phyloP scores from a whole-genome alignment of 495 filamentous ascomycete species.

The Tuber borchii region DNA sequence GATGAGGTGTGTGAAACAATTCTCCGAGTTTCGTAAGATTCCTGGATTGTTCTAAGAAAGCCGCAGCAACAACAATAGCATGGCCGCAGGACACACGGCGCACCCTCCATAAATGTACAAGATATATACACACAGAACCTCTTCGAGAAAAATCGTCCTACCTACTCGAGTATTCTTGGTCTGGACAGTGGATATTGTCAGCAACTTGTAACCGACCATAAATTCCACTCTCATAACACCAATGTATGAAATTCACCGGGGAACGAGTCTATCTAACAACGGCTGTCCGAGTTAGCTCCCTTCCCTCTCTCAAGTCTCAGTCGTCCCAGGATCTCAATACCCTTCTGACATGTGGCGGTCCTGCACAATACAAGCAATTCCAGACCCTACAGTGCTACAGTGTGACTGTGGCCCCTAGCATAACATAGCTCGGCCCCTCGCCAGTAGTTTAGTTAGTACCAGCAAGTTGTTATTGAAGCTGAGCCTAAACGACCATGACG shows the following conservation, averaged over 20 bases:
- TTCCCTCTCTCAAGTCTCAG: background rate
- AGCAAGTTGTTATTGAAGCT: background rate
- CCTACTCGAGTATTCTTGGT: background rate
- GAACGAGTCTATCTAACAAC: background rate
- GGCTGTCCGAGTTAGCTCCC: background rate
- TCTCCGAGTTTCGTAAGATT: slow-evolving; percentile 1
- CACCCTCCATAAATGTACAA: background rate
- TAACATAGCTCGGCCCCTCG: background rate
- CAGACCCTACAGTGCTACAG: background rate
- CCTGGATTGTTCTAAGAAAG: background rate
- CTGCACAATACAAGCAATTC: background rate
- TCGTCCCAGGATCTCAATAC: background rate
- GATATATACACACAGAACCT: background rate
- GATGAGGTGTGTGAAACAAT: background rate
- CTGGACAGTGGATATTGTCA: background rate
- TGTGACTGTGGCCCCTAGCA: background rate
- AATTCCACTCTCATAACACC: background rate
- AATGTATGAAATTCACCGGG: background rate
- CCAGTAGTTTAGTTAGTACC: background rate
- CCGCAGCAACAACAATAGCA: background rate
- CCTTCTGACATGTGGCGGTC: background rate
- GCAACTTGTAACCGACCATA: background rate
- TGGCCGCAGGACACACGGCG: background rate
- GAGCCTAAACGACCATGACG: background rate
- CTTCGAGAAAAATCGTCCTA: background rate